Evolutionary conservation across 306 rosid species (phyloP).

Genomic region (Cucurbita moschata): DNA sequence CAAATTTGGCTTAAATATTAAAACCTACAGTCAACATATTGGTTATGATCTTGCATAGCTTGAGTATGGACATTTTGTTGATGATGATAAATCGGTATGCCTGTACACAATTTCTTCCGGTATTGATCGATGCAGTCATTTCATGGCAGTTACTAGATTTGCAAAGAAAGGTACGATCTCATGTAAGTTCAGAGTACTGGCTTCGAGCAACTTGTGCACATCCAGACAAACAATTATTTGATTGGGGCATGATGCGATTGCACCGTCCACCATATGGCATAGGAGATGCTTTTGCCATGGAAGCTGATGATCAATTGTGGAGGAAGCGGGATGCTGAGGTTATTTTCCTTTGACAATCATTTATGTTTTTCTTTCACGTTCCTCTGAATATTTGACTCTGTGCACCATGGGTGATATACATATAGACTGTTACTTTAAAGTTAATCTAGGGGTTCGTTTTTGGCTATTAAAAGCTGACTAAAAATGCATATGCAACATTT

Average conservation of each 20-base stretch:
- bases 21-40: not conserved
- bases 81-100: slow-evolving; percentile 6
- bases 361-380: not conserved
- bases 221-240: slow-evolving; percentile 85
- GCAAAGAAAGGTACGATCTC: slow-evolving; percentile 71
- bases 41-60: not conserved
- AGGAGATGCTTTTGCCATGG: slow-evolving; percentile 94
- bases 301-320: slow-evolving; percentile 82
- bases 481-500: not conserved
- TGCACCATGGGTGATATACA: not conserved
- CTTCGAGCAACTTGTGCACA: slow-evolving; percentile 56
- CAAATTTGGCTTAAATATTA: not conserved
- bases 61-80: slow-evolving; percentile 3
- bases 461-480: not conserved
- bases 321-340: slow-evolving; percentile 94
- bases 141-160: slow-evolving; percentile 72
- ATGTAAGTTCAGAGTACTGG: slow-evolving; percentile 84
- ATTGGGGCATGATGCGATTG: slow-evolving; percentile 94
- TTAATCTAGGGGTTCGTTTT: not conserved
- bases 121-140: slow-evolving; percentile 37
- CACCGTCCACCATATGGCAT: slow-evolving; percentile 77
- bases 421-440: not conserved
- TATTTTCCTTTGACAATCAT: not conserved
- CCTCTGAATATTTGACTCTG: not conserved
- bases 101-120: slow-evolving; percentile 12